A percentile compares a stretch with the other conserved stretches of the same genome.
phyloP scores from a whole-genome alignment of 2,329 filamentous ascomycete species.

The Dactylellina leptospora region DNA sequence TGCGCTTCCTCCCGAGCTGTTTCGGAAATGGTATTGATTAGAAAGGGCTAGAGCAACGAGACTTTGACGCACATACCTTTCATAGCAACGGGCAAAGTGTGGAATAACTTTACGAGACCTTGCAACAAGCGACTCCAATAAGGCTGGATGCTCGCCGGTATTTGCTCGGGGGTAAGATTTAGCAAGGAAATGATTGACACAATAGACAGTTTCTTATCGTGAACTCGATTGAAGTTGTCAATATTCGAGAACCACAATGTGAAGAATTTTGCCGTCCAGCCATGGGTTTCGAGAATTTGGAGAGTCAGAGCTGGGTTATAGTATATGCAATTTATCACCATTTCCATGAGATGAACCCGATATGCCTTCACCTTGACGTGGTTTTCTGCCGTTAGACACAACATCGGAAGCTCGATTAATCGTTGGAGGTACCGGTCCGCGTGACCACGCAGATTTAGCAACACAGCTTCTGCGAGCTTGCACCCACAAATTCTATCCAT shows the following conservation, averaged over 20 bases:
- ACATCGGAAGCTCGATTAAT: constrained; percentile 91
- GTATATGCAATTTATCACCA: constrained; percentile 97
- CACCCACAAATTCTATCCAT: constrained; percentile 96
- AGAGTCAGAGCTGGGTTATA: constrained; percentile 90
- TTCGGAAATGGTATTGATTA: too few relatives aligned
- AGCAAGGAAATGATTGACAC: constrained; percentile 89
- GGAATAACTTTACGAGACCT: constrained; percentile 89
- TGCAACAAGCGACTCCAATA: constrained; percentile 92
- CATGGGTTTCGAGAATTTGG: constrained; percentile 85
- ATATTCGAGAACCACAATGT: constrained; percentile 98
- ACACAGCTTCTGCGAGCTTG: constrained; percentile 95
- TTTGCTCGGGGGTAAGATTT: constrained; percentile 78
- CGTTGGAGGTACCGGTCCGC: constrained; percentile 88
- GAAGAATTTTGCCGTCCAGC: constrained; percentile 99
- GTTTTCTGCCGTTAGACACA: constrained; percentile 72
- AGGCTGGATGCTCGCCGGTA: constrained; percentile 90
- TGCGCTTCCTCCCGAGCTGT: constrained; percentile 88
- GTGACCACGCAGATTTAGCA: constrained; percentile 89
- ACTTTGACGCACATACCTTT: constrained; percentile 71
- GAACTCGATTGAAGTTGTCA: constrained; percentile 88
- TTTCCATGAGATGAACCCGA: constrained; percentile 96
- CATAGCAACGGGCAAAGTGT: constrained; percentile 83
- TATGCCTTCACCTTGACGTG: constrained; percentile 91
- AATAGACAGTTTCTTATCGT: constrained; percentile 98
- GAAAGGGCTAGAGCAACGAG: too few relatives aligned